These are phyloP conservation scores for Aegilops sharonensis DNA, from an alignment of 176 grass and related monocot species.

Conservation along the genomic window DNA sequence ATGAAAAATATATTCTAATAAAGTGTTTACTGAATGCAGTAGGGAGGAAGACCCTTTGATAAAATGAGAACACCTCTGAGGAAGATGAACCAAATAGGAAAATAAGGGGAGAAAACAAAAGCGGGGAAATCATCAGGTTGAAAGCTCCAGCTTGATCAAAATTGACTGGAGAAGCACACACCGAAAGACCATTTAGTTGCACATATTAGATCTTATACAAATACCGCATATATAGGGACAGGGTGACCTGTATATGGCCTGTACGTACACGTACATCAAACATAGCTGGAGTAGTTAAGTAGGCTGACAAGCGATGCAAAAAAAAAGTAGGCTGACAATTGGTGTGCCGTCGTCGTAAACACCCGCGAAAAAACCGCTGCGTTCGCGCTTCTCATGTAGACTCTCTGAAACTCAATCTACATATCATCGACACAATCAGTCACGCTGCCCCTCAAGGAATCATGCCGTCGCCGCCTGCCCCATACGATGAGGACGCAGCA, in stretches of 20 bases:
- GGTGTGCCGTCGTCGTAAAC: background rate
- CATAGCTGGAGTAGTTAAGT: background rate
- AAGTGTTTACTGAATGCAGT: too few species aligned
- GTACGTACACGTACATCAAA: background rate
- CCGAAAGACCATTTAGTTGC: background rate
- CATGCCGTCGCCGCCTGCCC: background rate
- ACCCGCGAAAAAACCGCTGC: background rate
- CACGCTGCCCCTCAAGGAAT: background rate
- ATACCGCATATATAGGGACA: background rate
- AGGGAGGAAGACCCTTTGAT: too few species aligned
- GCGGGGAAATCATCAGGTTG: too few species aligned
- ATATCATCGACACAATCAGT: background rate
- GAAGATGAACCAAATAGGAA: too few species aligned
- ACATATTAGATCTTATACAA: background rate
- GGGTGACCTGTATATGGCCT: background rate
- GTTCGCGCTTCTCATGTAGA: background rate
- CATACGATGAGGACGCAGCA: background rate
- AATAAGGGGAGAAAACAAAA: too few species aligned
- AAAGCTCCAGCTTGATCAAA: background rate
- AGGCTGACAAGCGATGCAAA: background rate
- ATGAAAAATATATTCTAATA: too few species aligned
- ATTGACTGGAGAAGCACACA: background rate
- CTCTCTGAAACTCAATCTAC: background rate
- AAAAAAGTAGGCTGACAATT: too few species aligned
- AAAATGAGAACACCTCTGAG: too few species aligned